Evolutionary conservation across 1,139 yeast species (phyloP).

Genomic region (Lodderomyces pseudojiufengensis): DNA sequence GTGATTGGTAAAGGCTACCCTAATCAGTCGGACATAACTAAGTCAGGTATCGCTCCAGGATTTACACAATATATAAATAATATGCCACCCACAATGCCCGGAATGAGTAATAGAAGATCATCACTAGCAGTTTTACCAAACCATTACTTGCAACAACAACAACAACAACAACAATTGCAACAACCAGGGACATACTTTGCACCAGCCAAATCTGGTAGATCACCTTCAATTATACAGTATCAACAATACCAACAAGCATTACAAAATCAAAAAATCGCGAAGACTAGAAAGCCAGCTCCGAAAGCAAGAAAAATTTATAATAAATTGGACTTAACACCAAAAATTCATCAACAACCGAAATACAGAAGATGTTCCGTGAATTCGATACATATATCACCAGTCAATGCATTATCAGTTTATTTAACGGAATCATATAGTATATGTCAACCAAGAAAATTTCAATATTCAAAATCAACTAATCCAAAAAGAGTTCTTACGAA

Average conservation of each 20-base stretch:
- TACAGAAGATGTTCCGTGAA: slow-evolving; percentile 78
- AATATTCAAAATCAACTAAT: slow-evolving; percentile 78
- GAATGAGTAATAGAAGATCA: slow-evolving; percentile 25
- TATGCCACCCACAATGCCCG: slow-evolving; percentile 4
- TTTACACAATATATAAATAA: slow-evolving; percentile 6
- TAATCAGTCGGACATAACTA: neutral
- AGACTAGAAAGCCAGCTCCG: slow-evolving; percentile 35
- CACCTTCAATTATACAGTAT: slow-evolving; percentile 37
- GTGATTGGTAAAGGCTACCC: slow-evolving; percentile 5
- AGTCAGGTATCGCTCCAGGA: slow-evolving; percentile 7
- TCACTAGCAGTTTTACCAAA: slow-evolving; percentile 33
- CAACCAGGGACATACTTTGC: slow-evolving; percentile 10
- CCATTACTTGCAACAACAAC: slow-evolving; percentile 17
- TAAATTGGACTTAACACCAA: slow-evolving; percentile 60
- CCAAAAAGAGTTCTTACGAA: slow-evolving; percentile 91
- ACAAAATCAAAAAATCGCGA: slow-evolving; percentile 23
- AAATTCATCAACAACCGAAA: slow-evolving; percentile 62
- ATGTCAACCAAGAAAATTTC: slow-evolving; percentile 79
- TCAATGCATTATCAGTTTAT: slow-evolving; percentile 74
- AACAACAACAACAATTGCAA: slow-evolving; percentile 10
- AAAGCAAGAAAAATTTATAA: slow-evolving; percentile 34
- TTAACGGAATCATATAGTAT: slow-evolving; percentile 77
- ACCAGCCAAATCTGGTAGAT: slow-evolving; percentile 22
- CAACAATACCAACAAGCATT: slow-evolving; percentile 35
- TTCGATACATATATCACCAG: slow-evolving; percentile 80